Evolutionary conservation across 2,329 filamentous ascomycete species (phyloP).

Genomic region (Dothistroma pini): DNA sequence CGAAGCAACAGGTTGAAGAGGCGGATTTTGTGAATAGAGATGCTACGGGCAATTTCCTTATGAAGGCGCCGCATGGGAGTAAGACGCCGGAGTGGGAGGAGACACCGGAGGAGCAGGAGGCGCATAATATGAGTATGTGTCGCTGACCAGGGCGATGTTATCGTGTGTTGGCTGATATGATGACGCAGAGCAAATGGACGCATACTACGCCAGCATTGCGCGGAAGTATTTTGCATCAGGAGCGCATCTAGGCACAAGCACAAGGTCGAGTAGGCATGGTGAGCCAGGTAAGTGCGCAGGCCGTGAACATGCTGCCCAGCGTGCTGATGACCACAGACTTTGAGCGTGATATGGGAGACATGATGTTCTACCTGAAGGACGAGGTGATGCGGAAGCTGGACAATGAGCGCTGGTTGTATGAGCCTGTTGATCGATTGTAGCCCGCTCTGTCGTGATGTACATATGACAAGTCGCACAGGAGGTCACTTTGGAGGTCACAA

Average conservation of each 20-base stretch:
- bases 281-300: conserved; percentile 25
- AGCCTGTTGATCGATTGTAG: conserved; percentile 17
- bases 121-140: neutral
- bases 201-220: conserved; percentile 23
- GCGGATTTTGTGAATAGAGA: conserved; percentile 30
- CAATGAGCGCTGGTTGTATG: conserved; percentile 29
- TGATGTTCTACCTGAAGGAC: conserved; percentile 24
- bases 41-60: conserved; percentile 27
- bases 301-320: neutral
- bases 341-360: conserved; percentile 21
- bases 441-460: neutral
- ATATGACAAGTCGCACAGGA: neutral
- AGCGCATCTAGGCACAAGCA: conserved; percentile 16
- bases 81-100: conserved; percentile 10
- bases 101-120: conserved; percentile 12
- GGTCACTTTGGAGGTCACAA: neutral
- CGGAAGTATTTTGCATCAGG: conserved; percentile 30
- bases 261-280: conserved; percentile 16
- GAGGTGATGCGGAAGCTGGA: conserved; percentile 28
- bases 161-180: neutral
- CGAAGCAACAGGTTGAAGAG: conserved; percentile 20
- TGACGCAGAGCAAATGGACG: conserved; percentile 17
- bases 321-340: conserved; percentile 21
- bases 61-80: conserved; percentile 2
- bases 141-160: neutral